A percentile compares a stretch with the other conserved stretches of the same genome.
These are phyloP conservation scores for Boletus vermiculosoides DNA, from an alignment of 768 basidiomycete genomes.

Conservation along the genomic window DNA sequence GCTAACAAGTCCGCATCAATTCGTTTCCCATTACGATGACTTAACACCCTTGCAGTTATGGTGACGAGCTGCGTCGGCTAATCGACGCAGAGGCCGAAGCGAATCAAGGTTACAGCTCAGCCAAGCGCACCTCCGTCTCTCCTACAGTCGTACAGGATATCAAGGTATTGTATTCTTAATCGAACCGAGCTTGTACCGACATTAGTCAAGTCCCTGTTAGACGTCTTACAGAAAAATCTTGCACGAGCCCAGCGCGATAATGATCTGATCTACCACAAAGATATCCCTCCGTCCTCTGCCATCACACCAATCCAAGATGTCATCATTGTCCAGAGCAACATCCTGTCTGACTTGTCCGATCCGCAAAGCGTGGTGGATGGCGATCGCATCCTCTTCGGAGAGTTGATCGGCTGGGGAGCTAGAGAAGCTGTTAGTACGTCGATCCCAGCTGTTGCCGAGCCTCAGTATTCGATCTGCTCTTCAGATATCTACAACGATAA, in stretches of 20 bases:
- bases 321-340: constrained; percentile 58
- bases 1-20: constrained; percentile 53
- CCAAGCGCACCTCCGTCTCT: constrained; percentile 60
- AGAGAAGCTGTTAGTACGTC: constrained; percentile 80
- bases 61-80: constrained; percentile 80
- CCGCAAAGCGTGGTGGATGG: constrained; percentile 53
- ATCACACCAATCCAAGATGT: constrained; percentile 64
- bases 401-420: constrained; percentile 83
- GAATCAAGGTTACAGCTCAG: constrained; percentile 67
- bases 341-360: constrained; percentile 57
- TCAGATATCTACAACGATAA: constrained; percentile 85
- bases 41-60: constrained; percentile 59
- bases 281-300: constrained; percentile 70
- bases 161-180: constrained; percentile 48
- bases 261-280: constrained; percentile 91
- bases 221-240: constrained; percentile 64
- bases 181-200: background rate
- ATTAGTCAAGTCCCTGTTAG: constrained; percentile 64
- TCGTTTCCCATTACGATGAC: background rate
- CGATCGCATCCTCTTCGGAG: constrained; percentile 65
- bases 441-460: background rate
- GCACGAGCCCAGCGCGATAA: constrained; percentile 85
- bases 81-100: constrained; percentile 62
- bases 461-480: background rate
- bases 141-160: constrained; percentile 71